These are phyloP conservation scores for Pseudozyma sp. DNA, from an alignment of 1,284 basidiomycete species.

Conservation along the genomic window DNA sequence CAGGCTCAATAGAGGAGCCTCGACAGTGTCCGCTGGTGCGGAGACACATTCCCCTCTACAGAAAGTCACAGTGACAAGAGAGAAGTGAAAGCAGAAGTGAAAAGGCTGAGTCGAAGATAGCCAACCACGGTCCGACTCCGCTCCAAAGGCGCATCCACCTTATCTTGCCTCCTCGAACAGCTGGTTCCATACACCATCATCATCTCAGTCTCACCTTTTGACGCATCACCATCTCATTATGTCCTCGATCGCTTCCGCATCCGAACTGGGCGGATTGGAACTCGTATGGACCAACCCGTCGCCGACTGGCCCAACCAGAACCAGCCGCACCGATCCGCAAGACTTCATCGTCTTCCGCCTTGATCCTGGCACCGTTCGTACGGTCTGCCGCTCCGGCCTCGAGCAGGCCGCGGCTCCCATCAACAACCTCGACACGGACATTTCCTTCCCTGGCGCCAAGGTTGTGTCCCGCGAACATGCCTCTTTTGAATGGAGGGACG, in stretches of 20 bases:
- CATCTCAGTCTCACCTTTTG: background rate
- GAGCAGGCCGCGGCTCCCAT: conserved; percentile 2
- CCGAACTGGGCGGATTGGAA: conserved; percentile 13
- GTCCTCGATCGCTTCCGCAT: background rate
- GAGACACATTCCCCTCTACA: too few relatives aligned
- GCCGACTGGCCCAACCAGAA: conserved; percentile 11
- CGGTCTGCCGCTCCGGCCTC: conserved; percentile 16
- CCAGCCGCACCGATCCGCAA: background rate
- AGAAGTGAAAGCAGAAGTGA: too few relatives aligned
- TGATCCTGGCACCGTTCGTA: conserved; percentile 6
- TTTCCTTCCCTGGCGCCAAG: conserved; percentile 31
- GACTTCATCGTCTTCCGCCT: conserved; percentile 15
- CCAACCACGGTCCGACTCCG: too few relatives aligned
- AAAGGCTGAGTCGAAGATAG: too few relatives aligned
- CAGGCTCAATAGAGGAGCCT: too few relatives aligned
- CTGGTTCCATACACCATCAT: background rate
- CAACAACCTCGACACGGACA: conserved; percentile 26
- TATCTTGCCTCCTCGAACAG: background rate
- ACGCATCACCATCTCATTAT: conserved; percentile 2
- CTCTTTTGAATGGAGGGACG: conserved; percentile 28
- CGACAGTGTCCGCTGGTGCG: too few relatives aligned
- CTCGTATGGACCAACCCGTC: conserved; percentile 42
- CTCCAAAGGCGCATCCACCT: too few relatives aligned
- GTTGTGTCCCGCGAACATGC: conserved; percentile 45
- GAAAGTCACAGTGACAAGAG: too few relatives aligned